Evolutionary conservation across 2,329 filamentous ascomycete genomes (phyloP).

Genomic region (Sporothrix pseudoabietina): DNA sequence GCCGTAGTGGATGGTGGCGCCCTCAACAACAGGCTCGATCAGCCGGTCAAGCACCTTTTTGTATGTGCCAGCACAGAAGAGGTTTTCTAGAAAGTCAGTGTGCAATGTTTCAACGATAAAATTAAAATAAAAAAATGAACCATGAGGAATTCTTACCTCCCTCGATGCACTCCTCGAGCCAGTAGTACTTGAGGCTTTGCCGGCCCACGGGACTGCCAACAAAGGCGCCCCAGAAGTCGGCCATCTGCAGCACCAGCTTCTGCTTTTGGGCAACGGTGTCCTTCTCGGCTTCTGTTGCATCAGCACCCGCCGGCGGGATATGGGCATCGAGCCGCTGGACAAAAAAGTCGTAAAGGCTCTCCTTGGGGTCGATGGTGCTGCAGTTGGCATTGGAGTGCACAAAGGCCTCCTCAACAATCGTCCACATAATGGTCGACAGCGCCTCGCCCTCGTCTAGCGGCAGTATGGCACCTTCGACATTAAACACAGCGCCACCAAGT

Average conservation of each 20-base stretch:
- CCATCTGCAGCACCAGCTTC: slow-evolving; percentile 53
- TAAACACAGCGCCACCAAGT: slow-evolving; percentile 47
- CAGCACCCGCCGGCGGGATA: slow-evolving; percentile 44
- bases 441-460: slow-evolving; percentile 49
- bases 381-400: slow-evolving; percentile 62
- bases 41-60: slow-evolving; percentile 60
- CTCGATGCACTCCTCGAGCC: slow-evolving; percentile 76
- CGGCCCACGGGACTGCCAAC: slow-evolving; percentile 64
- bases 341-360: slow-evolving; percentile 60
- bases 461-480: slow-evolving; percentile 58
- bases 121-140: too few relatives aligned
- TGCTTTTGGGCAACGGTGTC: slow-evolving; percentile 38
- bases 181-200: slow-evolving; percentile 76
- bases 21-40: slow-evolving; percentile 57
- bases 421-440: slow-evolving; percentile 63
- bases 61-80: slow-evolving; percentile 63
- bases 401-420: slow-evolving; percentile 68
- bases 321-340: slow-evolving; percentile 47
- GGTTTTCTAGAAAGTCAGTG: slow-evolving; percentile 51
- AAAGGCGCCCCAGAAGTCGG: slow-evolving; percentile 71
- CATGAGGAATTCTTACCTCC: slow-evolving; percentile 51
- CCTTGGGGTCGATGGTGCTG: slow-evolving; percentile 49
- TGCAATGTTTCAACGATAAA: neutral
- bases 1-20: slow-evolving; percentile 56
- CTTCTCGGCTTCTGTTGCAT: neutral